Base-by-base conservation (phyloP, 1,139 yeast species). In the Candida tropicalis region DNA sequence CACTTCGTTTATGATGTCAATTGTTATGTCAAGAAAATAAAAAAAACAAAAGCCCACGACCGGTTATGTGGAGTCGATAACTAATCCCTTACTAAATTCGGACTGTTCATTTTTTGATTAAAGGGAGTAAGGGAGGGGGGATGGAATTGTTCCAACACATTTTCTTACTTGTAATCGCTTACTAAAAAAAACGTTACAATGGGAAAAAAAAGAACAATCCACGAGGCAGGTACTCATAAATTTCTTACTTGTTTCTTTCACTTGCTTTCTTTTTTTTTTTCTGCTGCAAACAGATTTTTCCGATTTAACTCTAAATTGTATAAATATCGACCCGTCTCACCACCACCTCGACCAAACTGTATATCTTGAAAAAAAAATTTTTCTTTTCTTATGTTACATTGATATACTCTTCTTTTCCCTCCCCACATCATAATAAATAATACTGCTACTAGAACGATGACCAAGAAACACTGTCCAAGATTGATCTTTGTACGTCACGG, bases 401-500 rank as follows among this genome's bases (percentile, higher is more conserved):
- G 10, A 17, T 13, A 15, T 13, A 13, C n/a, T 32, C 23, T 32
- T 12, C 9, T 28, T 26, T 36, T 12, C 17, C 18, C 10, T 16
- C 7, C 20, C 7, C 13, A 15, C 12, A 37, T 20, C 7, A 22
- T 23, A n/a, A n/a, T n/a, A n/a, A n/a, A n/a, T n/a, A n/a, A n/a
- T n/a, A n/a, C 20, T n/a, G n/a, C 10, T 24, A 9, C 18, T 24
- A 15, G 6, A 27, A 25, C 17, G 32, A 54, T 52, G 54, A 43
- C 54, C 15, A 60, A 57, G 43, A 53, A 60, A 24, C 71, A 72
- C 36, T 75, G 88, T 17, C 96, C 96, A 15, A 75, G 96, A 65
- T 82, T 88, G 33, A 79, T 88, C 27, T 81, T 88, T 54, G 81
- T 87, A 41, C 91, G 97, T 56, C 91, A 84, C 56, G 89, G 95